Conservation (phyloP, 164 flowering plant species). For the Dillenia suffruticosa region DNA sequence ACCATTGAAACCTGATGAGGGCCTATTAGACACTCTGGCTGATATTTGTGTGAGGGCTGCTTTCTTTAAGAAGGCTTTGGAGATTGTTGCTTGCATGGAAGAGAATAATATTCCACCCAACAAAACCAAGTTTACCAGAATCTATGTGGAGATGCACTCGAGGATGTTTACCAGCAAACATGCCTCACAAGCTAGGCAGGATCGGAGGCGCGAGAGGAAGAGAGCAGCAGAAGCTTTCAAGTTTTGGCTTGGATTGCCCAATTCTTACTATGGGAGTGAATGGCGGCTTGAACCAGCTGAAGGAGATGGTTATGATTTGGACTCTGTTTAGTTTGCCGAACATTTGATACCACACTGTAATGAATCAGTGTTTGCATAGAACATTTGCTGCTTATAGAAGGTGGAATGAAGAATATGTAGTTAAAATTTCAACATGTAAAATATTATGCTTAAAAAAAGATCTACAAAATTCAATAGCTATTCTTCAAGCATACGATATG, state of each 20-base stretch:
- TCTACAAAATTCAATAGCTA: no score
- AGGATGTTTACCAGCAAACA: constrained; percentile 98
- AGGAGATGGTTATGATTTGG: constrained; percentile 24
- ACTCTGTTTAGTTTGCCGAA: constrained; percentile 3
- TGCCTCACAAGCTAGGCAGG: constrained; percentile 93
- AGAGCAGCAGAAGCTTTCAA: constrained; percentile 96
- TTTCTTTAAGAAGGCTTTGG: constrained; percentile 85
- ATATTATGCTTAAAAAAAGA: no score
- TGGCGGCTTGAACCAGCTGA: constrained; percentile 60
- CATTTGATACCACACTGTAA: no score
- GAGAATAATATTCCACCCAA: constrained; percentile 87
- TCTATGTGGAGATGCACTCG: constrained; percentile 97
- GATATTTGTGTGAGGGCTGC: constrained; percentile 94
- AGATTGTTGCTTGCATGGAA: constrained; percentile 97
- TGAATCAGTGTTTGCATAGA: no score
- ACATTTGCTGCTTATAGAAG: no score
- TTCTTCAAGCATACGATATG: no score
- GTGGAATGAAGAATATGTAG: no score
- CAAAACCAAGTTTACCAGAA: constrained; percentile 73
- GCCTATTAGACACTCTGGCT: constrained; percentile 76
- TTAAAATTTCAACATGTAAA: no score
- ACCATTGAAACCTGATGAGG: constrained; percentile 79
- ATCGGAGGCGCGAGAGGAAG: constrained; percentile 74
- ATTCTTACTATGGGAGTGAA: constrained; percentile 86
- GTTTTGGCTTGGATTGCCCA: constrained; percentile 96